phyloP scores from a whole-genome alignment of 352 stramenopile genomes.

The Phytophthora multivora region DNA sequence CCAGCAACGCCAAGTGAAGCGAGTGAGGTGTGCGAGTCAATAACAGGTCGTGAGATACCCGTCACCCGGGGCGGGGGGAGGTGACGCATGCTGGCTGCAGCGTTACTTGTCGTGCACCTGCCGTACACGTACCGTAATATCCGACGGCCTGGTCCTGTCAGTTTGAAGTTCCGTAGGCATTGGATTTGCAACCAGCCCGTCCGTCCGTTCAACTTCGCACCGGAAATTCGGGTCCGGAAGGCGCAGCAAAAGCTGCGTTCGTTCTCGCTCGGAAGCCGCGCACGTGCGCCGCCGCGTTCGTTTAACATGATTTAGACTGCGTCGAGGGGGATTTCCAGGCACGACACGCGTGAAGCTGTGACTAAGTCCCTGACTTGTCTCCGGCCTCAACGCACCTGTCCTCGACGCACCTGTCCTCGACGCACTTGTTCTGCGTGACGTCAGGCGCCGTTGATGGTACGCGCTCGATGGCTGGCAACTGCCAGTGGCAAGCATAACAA shows the following conservation, averaged over 20 bases:
- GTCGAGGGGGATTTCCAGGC: neutral
- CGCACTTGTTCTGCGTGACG: conserved; percentile 5
- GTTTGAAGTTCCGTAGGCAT: conserved; percentile 26
- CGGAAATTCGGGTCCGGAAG: conserved; percentile 5
- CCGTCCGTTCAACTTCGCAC: conserved; percentile 21
- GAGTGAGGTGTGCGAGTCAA: conserved; percentile 3
- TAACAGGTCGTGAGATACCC: conserved; percentile 5
- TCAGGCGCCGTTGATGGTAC: conserved; percentile 12
- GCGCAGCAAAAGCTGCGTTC: conserved; percentile 3
- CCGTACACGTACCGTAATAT: conserved; percentile 23
- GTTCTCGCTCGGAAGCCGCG: neutral
- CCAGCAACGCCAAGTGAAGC: neutral
- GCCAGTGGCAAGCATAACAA: conserved; percentile 3
- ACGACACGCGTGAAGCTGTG: conserved; percentile 7
- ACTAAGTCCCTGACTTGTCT: no score
- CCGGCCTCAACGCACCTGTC: conserved; percentile 4
- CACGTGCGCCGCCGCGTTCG: neutral
- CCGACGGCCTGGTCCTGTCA: conserved; percentile 18
- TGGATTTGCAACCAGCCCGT: conserved; percentile 26
- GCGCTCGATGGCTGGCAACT: neutral
- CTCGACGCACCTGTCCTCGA: conserved; percentile 6
- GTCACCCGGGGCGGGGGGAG: no score
- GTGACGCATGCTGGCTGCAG: neutral
- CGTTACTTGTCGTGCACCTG: conserved; percentile 8
- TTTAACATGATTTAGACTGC: conserved; percentile 17